phyloP scores from a whole-genome alignment of 176 grass and related monocot genomes.

The Olyra latifolia region DNA sequence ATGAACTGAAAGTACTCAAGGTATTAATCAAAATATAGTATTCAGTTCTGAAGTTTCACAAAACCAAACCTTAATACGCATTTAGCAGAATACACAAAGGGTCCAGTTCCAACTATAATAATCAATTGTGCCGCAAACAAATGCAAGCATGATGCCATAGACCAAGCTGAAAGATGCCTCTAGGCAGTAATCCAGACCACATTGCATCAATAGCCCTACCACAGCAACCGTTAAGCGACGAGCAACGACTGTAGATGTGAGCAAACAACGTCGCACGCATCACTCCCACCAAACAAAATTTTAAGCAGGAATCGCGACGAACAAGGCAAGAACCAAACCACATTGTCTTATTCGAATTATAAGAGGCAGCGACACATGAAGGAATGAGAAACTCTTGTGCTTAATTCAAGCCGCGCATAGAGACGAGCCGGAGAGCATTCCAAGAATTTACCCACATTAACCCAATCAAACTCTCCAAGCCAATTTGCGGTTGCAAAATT shows the following conservation, averaged over 20 bases:
- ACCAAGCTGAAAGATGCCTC: neutral
- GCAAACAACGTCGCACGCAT: neutral
- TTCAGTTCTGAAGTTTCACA: neutral
- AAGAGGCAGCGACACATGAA: neutral
- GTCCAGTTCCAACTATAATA: neutral
- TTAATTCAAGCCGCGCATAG: neutral
- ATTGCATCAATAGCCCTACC: neutral
- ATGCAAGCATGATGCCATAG: neutral
- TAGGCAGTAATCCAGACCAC: neutral
- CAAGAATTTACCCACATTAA: neutral
- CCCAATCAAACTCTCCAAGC: neutral
- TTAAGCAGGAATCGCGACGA: neutral
- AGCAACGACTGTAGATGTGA: neutral
- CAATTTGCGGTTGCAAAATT: neutral
- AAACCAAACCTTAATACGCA: neutral
- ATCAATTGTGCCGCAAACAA: neutral
- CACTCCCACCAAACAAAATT: neutral
- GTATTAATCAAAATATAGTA: neutral
- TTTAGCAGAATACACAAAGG: neutral
- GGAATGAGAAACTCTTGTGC: neutral
- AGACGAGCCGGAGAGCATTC: neutral
- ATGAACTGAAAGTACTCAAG: neutral
- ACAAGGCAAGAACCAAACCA: neutral
- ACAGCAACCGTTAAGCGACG: neutral
- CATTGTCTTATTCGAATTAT: neutral